These are phyloP conservation scores for Juglanconis juglandina DNA, from an alignment of 2,329 filamentous ascomycete genomes.

Conservation along the genomic window DNA sequence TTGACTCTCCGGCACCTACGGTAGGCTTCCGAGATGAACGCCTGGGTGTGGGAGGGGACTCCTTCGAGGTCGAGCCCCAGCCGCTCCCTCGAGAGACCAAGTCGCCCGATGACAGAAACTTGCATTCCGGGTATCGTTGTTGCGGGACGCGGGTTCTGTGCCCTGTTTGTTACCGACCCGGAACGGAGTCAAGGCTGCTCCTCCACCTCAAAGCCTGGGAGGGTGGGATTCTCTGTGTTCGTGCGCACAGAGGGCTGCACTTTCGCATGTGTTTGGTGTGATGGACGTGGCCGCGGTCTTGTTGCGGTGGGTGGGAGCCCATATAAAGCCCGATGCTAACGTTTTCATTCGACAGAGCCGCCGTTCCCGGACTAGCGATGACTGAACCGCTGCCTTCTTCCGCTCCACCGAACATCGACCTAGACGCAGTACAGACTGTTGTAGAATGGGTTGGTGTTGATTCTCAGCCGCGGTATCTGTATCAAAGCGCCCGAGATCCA, in stretches of 20 bases:
- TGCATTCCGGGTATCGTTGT: background rate
- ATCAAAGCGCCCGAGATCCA: background rate
- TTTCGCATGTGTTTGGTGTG: background rate
- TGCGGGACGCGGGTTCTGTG: conserved; percentile 1
- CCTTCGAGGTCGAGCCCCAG: background rate
- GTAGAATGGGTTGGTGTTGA: background rate
- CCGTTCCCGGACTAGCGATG: background rate
- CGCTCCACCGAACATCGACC: background rate
- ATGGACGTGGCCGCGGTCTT: background rate
- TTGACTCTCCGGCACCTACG: background rate
- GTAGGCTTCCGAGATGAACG: background rate
- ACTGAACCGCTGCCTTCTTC: background rate
- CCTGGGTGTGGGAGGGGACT: conserved; percentile 1
- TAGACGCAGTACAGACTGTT: background rate
- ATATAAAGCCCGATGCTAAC: background rate
- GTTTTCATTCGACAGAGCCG: background rate
- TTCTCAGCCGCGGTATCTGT: background rate
- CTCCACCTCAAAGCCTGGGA: conserved; percentile 3
- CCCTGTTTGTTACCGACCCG: background rate
- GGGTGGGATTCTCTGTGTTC: conserved; percentile 8
- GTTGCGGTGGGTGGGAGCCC: background rate
- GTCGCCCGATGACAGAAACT: background rate
- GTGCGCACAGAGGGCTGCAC: background rate
- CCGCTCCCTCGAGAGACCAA: background rate
- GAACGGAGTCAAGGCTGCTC: conserved; percentile 10